A percentile compares a stretch with the other conserved stretches of the same genome.
phyloP scores from a whole-genome alignment of 345 rosid genomes.

The Angophora floribunda region DNA sequence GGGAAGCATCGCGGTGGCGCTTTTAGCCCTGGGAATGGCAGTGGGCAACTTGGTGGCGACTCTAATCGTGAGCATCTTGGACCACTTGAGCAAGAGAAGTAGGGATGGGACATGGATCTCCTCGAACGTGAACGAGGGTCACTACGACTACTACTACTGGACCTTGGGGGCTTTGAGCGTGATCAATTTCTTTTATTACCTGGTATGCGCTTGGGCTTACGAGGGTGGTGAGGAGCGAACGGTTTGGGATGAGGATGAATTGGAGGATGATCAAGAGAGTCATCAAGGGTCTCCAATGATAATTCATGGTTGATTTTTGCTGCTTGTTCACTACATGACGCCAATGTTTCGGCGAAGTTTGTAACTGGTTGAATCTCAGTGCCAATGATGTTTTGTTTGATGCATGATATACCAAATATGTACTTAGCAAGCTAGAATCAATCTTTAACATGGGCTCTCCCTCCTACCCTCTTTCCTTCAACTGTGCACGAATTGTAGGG shows the following conservation, averaged over 20 bases:
- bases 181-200: slow-evolving; percentile 28
- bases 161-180: slow-evolving; percentile 16
- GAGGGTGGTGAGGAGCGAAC: slow-evolving; percentile 17
- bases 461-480: neutral
- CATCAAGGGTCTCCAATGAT: neutral
- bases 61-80: slow-evolving; percentile 14
- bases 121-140: slow-evolving; percentile 27
- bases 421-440: neutral
- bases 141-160: slow-evolving; percentile 54
- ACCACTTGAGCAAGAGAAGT: neutral
- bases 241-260: slow-evolving; percentile 21
- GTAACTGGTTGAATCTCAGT: neutral
- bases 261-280: neutral
- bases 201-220: slow-evolving; percentile 23
- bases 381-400: neutral
- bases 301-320: neutral
- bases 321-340: neutral
- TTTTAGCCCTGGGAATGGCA: slow-evolving; percentile 19
- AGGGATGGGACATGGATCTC: slow-evolving; percentile 36
- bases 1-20: slow-evolving; percentile 38
- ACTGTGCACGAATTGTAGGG: neutral
- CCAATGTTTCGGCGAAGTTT: neutral
- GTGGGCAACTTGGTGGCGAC: slow-evolving; percentile 32
- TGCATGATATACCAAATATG: neutral
- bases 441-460: neutral